Conservation (phyloP, 306 rosid genomes). For the Pterocarpus santalinus region DNA sequence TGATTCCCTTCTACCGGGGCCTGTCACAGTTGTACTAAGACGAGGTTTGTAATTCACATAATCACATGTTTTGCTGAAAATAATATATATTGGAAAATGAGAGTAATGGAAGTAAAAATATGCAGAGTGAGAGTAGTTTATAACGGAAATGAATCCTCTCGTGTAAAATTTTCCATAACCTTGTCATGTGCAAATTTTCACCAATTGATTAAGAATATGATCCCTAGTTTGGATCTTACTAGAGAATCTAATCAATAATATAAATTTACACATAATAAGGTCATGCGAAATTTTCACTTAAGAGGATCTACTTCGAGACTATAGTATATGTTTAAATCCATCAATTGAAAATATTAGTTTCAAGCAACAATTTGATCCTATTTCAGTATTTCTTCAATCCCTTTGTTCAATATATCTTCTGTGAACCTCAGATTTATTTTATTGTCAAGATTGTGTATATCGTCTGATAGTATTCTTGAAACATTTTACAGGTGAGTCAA, state of each 20-base stretch:
- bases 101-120: neutral
- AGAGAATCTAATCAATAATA: too few relatives aligned
- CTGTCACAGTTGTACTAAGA: slow-evolving; percentile 78
- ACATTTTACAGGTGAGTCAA: slow-evolving; percentile 76
- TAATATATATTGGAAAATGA: neutral
- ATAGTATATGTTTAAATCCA: slow-evolving; percentile 6
- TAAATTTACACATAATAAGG: too few relatives aligned
- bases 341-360: neutral
- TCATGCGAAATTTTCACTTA: too few relatives aligned
- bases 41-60: slow-evolving; percentile 65
- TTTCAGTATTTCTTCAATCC: neutral
- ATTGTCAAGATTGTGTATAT: neutral
- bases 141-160: too few relatives aligned
- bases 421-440: neutral
- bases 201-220: too few relatives aligned
- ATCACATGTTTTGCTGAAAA: too few relatives aligned
- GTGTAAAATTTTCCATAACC: too few relatives aligned
- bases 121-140: too few relatives aligned
- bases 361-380: slow-evolving; percentile 10
- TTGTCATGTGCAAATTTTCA: too few relatives aligned
- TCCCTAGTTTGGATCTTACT: too few relatives aligned
- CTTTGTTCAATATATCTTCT: neutral
- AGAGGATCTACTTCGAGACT: neutral
- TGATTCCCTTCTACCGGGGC: slow-evolving; percentile 89
- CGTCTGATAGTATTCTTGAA: slow-evolving; percentile 45